Base-by-base conservation (phyloP, 306 rosid species). In the Citrullus mucosospermus region DNA sequence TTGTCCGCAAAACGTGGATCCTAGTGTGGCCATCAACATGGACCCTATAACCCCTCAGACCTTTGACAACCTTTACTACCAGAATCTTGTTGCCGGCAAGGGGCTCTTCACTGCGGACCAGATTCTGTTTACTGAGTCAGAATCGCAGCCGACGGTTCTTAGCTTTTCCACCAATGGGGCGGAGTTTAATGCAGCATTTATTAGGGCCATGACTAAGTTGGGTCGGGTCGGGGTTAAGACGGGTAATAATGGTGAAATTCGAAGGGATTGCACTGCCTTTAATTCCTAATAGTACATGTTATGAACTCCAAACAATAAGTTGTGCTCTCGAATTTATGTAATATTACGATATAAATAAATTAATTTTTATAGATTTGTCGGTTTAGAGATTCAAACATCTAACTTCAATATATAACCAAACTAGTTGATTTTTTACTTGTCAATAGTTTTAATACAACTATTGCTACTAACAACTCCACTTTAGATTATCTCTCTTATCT, bases 211-310 rank as follows among this genome's bases (percentile, higher is more conserved):
- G 39, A 76, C 38, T 3, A 76, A 76, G 68, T 2, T 76, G 18
- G 79, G 79, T 57, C 53, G 79, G 6, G 68, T 76, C 0, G 79
- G 79, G 9, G 68, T 76, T 14, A 76, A 76, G 22, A 76, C 54
- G 2, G 79, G 79, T 7, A 3, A 14, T 0, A 39, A 5, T 5
- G 79, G 66, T n/a, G 66, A 76, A 16, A 76, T 76, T 10, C 32
- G 66, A 43, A 76, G 11, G 6, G 79, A 76, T 25, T 76, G 79
- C 22, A 36, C 20, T 14, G 55, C 66, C 14, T 76, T 76, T 43
- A 76, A 76, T 57, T 43, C 46, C 2, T 36, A 25, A 59, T 9
- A 13, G 4, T 50, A 3, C 55, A 53, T 55, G 18, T 28, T 16
- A 11, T 28, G 9, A 60, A 30, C 8, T 13, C 8, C 1, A 13